These are phyloP conservation scores for Thymus quinquecostatus DNA, from an alignment of 257 asterid genomes.

Conservation along the genomic window DNA sequence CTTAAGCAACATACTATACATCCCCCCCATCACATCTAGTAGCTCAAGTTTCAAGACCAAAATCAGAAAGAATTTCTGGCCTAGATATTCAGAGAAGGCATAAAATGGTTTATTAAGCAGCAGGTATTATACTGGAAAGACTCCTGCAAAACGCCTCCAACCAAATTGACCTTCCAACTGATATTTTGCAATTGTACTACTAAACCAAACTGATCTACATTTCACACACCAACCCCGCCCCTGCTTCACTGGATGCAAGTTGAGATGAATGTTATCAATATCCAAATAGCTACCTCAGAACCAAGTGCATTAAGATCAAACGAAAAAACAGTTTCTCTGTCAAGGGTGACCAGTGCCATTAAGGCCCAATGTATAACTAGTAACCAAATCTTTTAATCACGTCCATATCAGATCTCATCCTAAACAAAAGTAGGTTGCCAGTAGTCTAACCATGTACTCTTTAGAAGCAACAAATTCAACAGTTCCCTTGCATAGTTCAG, in stretches of 20 bases:
- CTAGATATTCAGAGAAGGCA: background rate
- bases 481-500: constrained; percentile 93
- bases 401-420: constrained; percentile 18
- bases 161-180: constrained; percentile 11
- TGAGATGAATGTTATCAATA: constrained; percentile 25
- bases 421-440: constrained; percentile 28
- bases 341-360: constrained; percentile 22
- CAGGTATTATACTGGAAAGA: background rate
- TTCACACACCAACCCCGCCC: background rate
- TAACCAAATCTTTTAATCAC: background rate
- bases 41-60: constrained; percentile 1
- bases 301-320: constrained; percentile 14
- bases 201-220: constrained; percentile 16
- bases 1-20: background rate
- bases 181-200: constrained; percentile 9
- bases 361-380: constrained; percentile 17
- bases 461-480: constrained; percentile 91
- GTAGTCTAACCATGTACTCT: constrained; percentile 79
- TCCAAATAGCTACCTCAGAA: constrained; percentile 12
- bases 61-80: constrained; percentile 8
- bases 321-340: constrained; percentile 1
- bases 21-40: background rate
- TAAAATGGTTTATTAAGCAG: background rate
- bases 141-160: background rate
- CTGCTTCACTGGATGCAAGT: constrained; percentile 19